These are phyloP conservation scores for Rhododendron mucronatum DNA, from an alignment of 148 eudicot species.

Conservation along the genomic window DNA sequence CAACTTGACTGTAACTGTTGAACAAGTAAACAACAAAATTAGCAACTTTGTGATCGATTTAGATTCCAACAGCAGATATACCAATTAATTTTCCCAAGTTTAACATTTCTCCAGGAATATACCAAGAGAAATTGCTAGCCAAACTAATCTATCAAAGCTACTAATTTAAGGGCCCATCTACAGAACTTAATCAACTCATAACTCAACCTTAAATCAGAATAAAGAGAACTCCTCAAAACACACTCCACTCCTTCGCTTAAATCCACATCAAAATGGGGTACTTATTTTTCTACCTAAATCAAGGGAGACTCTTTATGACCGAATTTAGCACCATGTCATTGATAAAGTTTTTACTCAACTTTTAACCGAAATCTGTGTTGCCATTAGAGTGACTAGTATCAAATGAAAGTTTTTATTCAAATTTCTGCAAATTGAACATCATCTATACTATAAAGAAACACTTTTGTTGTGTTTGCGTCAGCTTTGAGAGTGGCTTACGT, in stretches of 20 bases:
- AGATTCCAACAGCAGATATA: too few relatives aligned
- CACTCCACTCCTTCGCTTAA: not conserved
- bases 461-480: not conserved
- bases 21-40: not conserved
- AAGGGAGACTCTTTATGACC: not conserved
- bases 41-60: not conserved
- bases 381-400: not conserved
- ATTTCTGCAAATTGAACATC: not conserved
- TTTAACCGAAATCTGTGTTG: not conserved
- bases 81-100: not conserved
- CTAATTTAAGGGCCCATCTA: not conserved
- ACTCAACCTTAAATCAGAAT: not conserved
- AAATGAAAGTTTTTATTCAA: not conserved
- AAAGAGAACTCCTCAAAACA: not conserved
- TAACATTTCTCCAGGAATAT: not conserved
- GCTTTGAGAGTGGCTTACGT: not conserved
- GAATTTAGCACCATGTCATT: not conserved
- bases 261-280: not conserved
- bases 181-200: not conserved
- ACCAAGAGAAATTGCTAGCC: not conserved
- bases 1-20: constrained; percentile 37
- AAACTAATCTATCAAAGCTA: not conserved
- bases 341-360: not conserved
- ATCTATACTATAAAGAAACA: not conserved
- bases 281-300: not conserved